A percentile compares a stretch with the other conserved stretches of the same genome.
phyloP scores from a whole-genome alignment of 1,284 basidiomycete genomes.

The Wallemia ichthyophaga region DNA sequence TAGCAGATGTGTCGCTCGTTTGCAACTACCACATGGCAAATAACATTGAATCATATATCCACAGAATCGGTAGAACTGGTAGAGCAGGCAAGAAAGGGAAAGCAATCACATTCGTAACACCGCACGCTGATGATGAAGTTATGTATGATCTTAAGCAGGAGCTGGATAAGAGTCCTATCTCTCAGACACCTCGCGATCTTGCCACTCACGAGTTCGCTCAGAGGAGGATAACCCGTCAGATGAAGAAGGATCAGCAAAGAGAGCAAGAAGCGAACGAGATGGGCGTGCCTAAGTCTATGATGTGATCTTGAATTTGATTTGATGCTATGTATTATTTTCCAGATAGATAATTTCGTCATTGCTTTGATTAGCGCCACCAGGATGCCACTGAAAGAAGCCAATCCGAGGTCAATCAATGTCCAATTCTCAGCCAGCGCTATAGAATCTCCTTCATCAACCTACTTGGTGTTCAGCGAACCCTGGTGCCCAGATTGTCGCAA shows the following conservation, averaged over 20 bases:
- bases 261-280: not conserved
- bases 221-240: conserved; percentile 56
- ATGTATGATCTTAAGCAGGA: conserved; percentile 84
- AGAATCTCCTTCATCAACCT: not conserved
- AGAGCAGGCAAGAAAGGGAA: conserved; percentile 81
- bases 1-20: conserved; percentile 78
- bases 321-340: not conserved
- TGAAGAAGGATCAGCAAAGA: conserved; percentile 25
- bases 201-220: conserved; percentile 69
- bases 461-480: not conserved
- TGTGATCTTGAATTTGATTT: not conserved
- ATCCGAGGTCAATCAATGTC: not conserved
- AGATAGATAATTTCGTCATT: not conserved
- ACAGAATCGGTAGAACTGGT: conserved; percentile 90
- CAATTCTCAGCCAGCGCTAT: not conserved
- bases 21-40: conserved; percentile 94
- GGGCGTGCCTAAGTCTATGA: not conserved
- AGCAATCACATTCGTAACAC: conserved; percentile 80
- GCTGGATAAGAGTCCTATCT: conserved; percentile 69
- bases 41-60: conserved; percentile 85
- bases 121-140: conserved; percentile 69
- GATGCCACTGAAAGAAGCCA: not conserved
- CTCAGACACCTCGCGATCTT: conserved; percentile 58
- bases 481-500: not conserved
- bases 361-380: not conserved